Conservation (phyloP, 768 basidiomycete genomes). For the Calocybe indica region DNA sequence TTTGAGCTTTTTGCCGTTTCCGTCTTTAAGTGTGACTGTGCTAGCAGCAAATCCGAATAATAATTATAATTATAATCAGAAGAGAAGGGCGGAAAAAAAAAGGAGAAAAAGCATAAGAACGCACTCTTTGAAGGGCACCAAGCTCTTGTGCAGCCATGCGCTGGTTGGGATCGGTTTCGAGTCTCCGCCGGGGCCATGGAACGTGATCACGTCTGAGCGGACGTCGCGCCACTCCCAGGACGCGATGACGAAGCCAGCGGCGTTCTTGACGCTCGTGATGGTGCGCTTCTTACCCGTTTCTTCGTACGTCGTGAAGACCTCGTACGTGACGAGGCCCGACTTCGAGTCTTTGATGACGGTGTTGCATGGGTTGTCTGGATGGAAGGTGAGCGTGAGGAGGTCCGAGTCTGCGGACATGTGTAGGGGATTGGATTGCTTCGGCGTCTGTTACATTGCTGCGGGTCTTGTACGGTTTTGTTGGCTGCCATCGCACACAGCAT, state of each 20-base stretch:
- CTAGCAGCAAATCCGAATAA: slow-evolving; percentile 13
- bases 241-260: slow-evolving; percentile 25
- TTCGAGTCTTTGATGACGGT: slow-evolving; percentile 26
- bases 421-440: no score
- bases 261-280: slow-evolving; percentile 26
- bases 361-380: slow-evolving; percentile 37
- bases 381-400: slow-evolving; percentile 23
- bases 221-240: slow-evolving; percentile 32
- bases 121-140: slow-evolving; percentile 34
- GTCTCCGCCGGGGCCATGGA: slow-evolving; percentile 14
- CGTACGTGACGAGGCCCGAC: slow-evolving; percentile 27
- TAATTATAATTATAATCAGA: no score
- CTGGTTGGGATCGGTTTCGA: slow-evolving; percentile 21
- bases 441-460: no score
- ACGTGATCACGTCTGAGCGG: slow-evolving; percentile 30
- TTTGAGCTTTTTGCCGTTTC: slow-evolving; percentile 26
- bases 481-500: no score
- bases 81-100: background rate
- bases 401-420: background rate
- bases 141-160: slow-evolving; percentile 35
- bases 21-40: slow-evolving; percentile 29
- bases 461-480: no score
- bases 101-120: slow-evolving; percentile 5
- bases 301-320: slow-evolving; percentile 26
- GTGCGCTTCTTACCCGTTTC: slow-evolving; percentile 11